Percentiles rank a stretch among this genome's conserved stretches.
Conservation (phyloP, 371 early-diverging fungal species). For the Mortierella polycephala region DNA sequence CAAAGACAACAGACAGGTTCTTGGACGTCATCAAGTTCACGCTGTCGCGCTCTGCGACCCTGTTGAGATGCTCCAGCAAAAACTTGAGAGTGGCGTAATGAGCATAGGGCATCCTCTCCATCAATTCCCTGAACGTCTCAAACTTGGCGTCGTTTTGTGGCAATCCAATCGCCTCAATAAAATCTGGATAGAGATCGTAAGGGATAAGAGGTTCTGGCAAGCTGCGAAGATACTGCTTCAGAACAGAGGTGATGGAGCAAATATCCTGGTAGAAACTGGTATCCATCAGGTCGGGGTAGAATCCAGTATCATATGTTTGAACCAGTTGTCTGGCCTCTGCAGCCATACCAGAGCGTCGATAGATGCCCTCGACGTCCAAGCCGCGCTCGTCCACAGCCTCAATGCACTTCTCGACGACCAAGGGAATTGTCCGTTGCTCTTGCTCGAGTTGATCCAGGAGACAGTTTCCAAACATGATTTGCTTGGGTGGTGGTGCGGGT, state of each 20-base stretch:
- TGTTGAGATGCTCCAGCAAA: conserved; percentile 70
- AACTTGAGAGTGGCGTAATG: conserved; percentile 68
- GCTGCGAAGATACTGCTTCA: conserved; percentile 95
- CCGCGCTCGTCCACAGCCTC: conserved; percentile 77
- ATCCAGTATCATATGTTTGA: conserved; percentile 45
- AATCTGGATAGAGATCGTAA: conserved; percentile 76
- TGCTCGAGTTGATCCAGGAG: conserved; percentile 62
- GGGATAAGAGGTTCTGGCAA: conserved; percentile 93
- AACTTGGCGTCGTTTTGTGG: conserved; percentile 18
- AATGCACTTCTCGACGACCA: conserved; percentile 82
- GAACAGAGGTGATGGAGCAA: conserved; percentile 87
- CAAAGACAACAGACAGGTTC: conserved; percentile 93
- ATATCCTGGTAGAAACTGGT: conserved; percentile 68
- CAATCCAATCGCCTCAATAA: conserved; percentile 74
- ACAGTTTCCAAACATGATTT: conserved; percentile 68
- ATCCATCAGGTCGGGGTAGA: conserved; percentile 62
- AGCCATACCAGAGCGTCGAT: conserved; percentile 91
- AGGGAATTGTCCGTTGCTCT: conserved; percentile 72
- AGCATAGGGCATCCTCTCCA: conserved; percentile 63
- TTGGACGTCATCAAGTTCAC: conserved; percentile 87
- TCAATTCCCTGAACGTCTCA: conserved; percentile 31
- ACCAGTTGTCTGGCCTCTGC: conserved; percentile 82
- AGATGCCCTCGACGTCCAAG: conserved; percentile 89
- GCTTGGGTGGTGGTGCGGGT: conserved; percentile 37
- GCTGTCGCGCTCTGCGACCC: conserved; percentile 61